A percentile compares a stretch with the other conserved stretches of the same genome.
Conservation (phyloP, 768 basidiomycete genomes). For the Phaffia tasmanica region DNA sequence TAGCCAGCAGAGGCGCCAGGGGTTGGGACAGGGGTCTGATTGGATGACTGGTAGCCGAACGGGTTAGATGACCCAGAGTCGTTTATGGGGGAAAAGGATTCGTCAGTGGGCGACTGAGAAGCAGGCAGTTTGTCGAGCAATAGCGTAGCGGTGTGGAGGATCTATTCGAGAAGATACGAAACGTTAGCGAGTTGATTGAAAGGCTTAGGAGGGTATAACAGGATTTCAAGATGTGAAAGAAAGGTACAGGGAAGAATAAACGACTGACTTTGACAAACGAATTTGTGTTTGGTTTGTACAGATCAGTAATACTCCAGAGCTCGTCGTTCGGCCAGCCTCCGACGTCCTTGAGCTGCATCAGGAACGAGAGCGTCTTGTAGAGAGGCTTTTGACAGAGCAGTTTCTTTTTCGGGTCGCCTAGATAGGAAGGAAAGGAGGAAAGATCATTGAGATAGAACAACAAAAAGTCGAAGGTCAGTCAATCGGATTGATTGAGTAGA, state of each 20-base stretch:
- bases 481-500: constrained; percentile 28
- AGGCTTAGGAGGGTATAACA: not conserved
- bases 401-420: constrained; percentile 49
- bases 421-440: constrained; percentile 26
- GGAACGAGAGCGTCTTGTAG: constrained; percentile 53
- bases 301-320: constrained; percentile 75
- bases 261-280: constrained; percentile 61
- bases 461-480: constrained; percentile 1
- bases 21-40: not conserved
- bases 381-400: constrained; percentile 82
- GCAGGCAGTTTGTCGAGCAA: constrained; percentile 61
- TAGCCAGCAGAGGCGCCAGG: not conserved
- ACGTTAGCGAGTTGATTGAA: not conserved
- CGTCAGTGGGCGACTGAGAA: constrained; percentile 40
- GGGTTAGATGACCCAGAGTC: not conserved
- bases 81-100: constrained; percentile 38
- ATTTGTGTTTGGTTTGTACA: constrained; percentile 78
- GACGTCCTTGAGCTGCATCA: constrained; percentile 60
- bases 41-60: not conserved
- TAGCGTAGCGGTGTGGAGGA: constrained; percentile 75
- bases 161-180: constrained; percentile 43
- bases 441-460: not conserved
- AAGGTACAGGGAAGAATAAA: constrained; percentile 7
- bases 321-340: constrained; percentile 60
- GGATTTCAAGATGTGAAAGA: not conserved